phyloP scores from a whole-genome alignment of 1,284 basidiomycete genomes.

The Austroboletus novae-zelandiae region DNA sequence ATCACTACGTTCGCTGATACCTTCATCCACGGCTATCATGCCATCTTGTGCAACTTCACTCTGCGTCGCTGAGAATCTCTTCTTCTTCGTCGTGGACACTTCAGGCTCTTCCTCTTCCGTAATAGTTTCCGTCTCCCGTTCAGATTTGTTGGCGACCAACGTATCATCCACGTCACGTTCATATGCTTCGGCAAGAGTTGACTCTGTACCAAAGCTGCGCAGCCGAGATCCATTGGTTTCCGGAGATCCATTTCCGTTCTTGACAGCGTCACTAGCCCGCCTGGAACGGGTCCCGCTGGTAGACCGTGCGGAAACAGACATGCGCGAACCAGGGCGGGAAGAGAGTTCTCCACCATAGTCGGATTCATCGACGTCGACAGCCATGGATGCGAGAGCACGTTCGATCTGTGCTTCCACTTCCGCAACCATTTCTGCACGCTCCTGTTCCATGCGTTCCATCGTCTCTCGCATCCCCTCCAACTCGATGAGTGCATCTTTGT shows the following conservation, averaged over 20 bases:
- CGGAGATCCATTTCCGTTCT: slow-evolving; percentile 28
- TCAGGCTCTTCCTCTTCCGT: slow-evolving; percentile 52
- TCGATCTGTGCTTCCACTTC: slow-evolving; percentile 88
- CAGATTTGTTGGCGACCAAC: slow-evolving; percentile 37
- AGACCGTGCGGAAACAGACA: slow-evolving; percentile 43
- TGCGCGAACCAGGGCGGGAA: slow-evolving; percentile 45
- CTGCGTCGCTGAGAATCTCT: slow-evolving; percentile 70
- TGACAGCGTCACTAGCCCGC: slow-evolving; percentile 53
- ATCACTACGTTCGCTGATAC: slow-evolving; percentile 78
- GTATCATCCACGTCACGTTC: slow-evolving; percentile 42
- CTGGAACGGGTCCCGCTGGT: slow-evolving; percentile 51
- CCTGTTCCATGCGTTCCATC: slow-evolving; percentile 82
- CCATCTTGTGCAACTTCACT: slow-evolving; percentile 64
- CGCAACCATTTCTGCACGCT: slow-evolving; percentile 82
- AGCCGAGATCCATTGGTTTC: slow-evolving; percentile 35
- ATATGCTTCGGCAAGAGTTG: slow-evolving; percentile 67
- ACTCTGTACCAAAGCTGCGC: slow-evolving; percentile 71
- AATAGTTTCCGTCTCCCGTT: slow-evolving; percentile 49
- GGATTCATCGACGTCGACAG: slow-evolving; percentile 72
- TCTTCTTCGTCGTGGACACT: slow-evolving; percentile 50
- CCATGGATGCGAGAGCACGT: slow-evolving; percentile 77
- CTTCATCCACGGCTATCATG: slow-evolving; percentile 79
- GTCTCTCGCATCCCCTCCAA: slow-evolving; percentile 69
- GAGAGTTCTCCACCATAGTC: slow-evolving; percentile 57
- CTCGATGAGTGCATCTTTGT: slow-evolving; percentile 66